Conservation (phyloP, 139 green algal genomes). For the Micromonas pusilla region DNA sequence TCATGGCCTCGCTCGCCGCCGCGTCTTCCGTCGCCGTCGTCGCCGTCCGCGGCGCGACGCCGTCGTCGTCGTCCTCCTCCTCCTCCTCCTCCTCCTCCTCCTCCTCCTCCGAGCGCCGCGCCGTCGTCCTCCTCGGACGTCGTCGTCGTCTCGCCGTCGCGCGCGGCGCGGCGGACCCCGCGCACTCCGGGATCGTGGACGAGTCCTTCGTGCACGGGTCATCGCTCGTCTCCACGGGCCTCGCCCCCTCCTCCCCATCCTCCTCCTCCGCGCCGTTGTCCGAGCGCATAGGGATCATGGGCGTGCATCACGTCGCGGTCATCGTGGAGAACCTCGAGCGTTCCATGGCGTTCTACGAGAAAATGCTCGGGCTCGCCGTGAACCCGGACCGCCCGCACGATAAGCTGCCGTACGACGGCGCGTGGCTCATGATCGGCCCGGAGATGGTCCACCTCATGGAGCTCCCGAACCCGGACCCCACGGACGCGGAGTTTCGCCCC, state of each 20-base stretch:
- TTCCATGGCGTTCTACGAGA: constrained; percentile 35
- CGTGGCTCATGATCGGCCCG: constrained; percentile 34
- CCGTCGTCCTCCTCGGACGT: too few relatives aligned
- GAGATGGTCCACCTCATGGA: constrained; percentile 39
- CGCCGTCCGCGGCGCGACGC: too few relatives aligned
- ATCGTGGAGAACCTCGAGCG: constrained; percentile 30
- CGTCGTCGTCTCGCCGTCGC: too few relatives aligned
- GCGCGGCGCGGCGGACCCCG: too few relatives aligned
- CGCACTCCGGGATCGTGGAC: background rate
- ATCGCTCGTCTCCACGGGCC: background rate
- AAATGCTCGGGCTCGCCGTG: constrained; percentile 27
- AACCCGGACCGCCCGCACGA: constrained; percentile 29
- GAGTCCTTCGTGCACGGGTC: background rate
- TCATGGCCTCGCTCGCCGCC: too few relatives aligned
- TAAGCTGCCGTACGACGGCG: constrained; percentile 33
- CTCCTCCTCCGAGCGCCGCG: too few relatives aligned
- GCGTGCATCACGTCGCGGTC: constrained; percentile 35
- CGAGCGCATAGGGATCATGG: constrained; percentile 3
- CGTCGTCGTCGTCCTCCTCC: too few relatives aligned
- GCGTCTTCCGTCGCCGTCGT: background rate
- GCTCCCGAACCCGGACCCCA: constrained; percentile 36
- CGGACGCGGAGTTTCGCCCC: constrained; percentile 20
- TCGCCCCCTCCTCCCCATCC: background rate
- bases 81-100: too few relatives aligned
- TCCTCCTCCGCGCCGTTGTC: background rate